Evolutionary conservation across 495 filamentous ascomycete genomes (phyloP).

Genomic region (Pseudevernia furfuracea): DNA sequence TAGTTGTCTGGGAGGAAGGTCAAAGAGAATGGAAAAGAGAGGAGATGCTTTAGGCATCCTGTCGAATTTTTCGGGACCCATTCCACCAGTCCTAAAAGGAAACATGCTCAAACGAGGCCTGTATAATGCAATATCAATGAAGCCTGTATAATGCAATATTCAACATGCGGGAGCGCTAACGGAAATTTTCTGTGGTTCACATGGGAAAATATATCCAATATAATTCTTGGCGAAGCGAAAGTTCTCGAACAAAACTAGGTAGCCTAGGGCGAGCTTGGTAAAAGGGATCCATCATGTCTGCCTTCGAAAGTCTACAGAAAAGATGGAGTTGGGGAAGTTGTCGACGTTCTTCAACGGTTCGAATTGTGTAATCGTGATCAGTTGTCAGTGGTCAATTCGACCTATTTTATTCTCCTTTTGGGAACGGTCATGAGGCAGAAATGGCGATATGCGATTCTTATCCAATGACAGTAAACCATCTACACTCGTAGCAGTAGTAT

Average conservation of each 20-base stretch:
- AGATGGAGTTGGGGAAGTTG: not conserved
- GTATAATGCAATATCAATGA: not conserved
- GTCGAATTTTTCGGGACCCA: not conserved
- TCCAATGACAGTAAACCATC: not conserved
- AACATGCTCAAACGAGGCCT: not conserved
- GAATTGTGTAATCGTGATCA: not conserved
- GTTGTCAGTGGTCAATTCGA: not conserved
- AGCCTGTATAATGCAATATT: not conserved
- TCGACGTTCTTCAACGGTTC: not conserved
- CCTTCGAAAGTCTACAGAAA: not conserved
- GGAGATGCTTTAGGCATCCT: not conserved
- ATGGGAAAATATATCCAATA: not conserved
- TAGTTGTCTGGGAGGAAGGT: not conserved
- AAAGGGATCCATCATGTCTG: not conserved
- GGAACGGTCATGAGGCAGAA: not conserved
- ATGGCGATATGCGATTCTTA: not conserved
- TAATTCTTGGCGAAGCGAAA: not conserved
- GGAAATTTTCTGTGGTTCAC: not conserved
- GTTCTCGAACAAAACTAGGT: not conserved
- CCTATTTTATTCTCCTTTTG: not conserved
- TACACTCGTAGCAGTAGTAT: not conserved
- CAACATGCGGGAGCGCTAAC: not conserved
- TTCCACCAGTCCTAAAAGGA: not conserved
- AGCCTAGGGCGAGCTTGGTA: not conserved
- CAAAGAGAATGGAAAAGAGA: not conserved